Conservation (phyloP, 2,329 filamentous ascomycete genomes). For the Coniochaeta hoffmannii region DNA sequence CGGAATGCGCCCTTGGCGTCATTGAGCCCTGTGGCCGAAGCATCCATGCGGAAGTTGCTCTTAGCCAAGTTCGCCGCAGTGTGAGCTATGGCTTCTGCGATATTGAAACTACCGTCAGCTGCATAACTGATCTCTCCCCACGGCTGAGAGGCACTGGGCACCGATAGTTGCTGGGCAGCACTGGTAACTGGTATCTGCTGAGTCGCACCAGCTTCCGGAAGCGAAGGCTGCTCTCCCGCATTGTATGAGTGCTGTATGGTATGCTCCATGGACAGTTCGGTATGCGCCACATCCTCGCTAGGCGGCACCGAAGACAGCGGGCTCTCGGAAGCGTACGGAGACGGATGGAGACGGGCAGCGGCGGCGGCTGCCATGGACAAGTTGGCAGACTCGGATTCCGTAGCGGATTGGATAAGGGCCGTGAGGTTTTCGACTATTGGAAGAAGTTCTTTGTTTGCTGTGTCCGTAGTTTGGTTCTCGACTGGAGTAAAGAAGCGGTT, state of each 20-base stretch:
- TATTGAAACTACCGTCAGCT: conserved; percentile 22
- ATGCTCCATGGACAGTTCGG: conserved; percentile 9
- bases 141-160: conserved; percentile 26
- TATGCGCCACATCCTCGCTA: conserved; percentile 25
- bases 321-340: conserved; percentile 28
- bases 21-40: conserved; percentile 19
- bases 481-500: neutral
- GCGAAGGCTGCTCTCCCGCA: conserved; percentile 2
- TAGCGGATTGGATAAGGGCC: conserved; percentile 30
- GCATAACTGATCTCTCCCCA: conserved; percentile 49
- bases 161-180: neutral
- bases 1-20: conserved; percentile 39
- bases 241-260: conserved; percentile 9
- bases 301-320: neutral
- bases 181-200: neutral
- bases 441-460: conserved; percentile 26
- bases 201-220: conserved; percentile 8
- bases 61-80: conserved; percentile 21
- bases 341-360: conserved; percentile 45
- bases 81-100: conserved; percentile 13
- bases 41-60: conserved; percentile 49
- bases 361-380: conserved; percentile 51
- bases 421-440: conserved; percentile 41
- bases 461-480: neutral
- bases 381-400: conserved; percentile 40